A percentile compares a stretch with the other conserved stretches of the same genome.
Evolutionary conservation across 345 rosid species (phyloP).

Genomic region (Populus tremula): DNA sequence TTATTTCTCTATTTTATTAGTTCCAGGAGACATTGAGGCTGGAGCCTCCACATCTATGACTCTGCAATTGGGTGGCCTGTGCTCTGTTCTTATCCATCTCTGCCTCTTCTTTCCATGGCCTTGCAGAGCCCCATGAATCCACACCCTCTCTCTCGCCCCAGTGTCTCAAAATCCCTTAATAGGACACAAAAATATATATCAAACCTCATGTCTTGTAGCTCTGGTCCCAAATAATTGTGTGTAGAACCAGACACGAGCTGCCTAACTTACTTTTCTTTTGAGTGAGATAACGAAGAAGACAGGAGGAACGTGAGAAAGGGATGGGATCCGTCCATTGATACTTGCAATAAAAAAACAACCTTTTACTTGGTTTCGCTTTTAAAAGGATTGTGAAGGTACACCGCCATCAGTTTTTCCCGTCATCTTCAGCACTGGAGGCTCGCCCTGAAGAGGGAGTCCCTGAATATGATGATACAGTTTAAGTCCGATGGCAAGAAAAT

Average conservation of each 20-base stretch:
- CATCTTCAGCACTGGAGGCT: neutral
- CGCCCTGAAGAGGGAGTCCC: neutral
- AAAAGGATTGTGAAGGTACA: neutral
- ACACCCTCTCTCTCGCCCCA: neutral
- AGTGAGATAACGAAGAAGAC: neutral
- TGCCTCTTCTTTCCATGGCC: constrained; percentile 22
- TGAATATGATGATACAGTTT: neutral
- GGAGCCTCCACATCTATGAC: constrained; percentile 17
- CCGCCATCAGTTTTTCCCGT: neutral
- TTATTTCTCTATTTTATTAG: constrained; percentile 6
- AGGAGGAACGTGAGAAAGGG: neutral
- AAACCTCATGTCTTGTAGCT: neutral
- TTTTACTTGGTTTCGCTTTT: neutral
- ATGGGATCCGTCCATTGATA: neutral
- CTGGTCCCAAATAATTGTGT: neutral
- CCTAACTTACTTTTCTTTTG: neutral
- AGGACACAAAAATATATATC: constrained; percentile 3
- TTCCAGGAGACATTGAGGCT: neutral
- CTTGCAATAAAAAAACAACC: neutral
- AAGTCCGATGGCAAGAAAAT: neutral
- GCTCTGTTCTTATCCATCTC: constrained; percentile 38
- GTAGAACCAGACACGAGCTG: neutral
- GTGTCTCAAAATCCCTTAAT: constrained; percentile 5
- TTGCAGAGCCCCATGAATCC: neutral
- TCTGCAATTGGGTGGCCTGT: constrained; percentile 20